Evolutionary conservation across 148 eudicot genomes (phyloP).

Genomic region (Fallopia convolvulus): DNA sequence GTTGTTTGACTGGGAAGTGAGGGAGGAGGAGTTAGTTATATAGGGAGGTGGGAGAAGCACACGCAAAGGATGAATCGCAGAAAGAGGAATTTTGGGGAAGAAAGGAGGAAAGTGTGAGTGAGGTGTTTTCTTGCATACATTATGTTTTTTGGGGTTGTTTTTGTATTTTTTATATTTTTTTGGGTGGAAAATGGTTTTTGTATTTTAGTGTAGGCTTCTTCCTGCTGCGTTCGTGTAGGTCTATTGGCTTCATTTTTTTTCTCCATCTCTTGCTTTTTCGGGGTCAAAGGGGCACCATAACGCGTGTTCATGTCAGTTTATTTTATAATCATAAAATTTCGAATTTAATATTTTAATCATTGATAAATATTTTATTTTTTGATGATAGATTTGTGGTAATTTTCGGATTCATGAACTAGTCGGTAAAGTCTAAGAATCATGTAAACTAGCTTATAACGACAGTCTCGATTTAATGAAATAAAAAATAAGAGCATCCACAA

Average conservation of each 20-base stretch:
- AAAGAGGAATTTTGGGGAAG: slow-evolving; percentile 7
- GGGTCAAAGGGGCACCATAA: slow-evolving; percentile 4
- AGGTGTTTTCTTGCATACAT: neutral
- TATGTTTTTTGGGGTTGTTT: neutral
- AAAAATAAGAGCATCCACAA: too few relatives aligned
- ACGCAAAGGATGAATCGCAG: slow-evolving; percentile 4
- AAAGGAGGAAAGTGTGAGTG: slow-evolving; percentile 10
- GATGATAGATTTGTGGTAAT: too few relatives aligned
- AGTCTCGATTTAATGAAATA: too few relatives aligned
- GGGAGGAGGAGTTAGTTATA: neutral
- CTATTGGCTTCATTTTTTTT: neutral
- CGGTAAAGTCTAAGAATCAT: too few relatives aligned
- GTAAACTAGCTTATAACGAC: too few relatives aligned
- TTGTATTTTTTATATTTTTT: neutral
- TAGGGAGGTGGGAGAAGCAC: neutral
- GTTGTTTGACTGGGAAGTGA: slow-evolving; percentile 5
- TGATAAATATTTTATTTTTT: too few relatives aligned
- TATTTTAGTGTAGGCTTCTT: neutral
- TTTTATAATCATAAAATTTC: too few relatives aligned
- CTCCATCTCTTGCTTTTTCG: neutral
- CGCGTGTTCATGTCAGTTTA: neutral
- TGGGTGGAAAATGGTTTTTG: neutral
- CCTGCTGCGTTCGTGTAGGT: neutral
- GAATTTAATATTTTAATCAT: too few relatives aligned
- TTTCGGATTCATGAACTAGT: too few relatives aligned